Evolutionary conservation across 208 protist genomes (phyloP), one percentile per base, ranked within the genome.

Genomic region (Crithidia expoeki): DNA sequence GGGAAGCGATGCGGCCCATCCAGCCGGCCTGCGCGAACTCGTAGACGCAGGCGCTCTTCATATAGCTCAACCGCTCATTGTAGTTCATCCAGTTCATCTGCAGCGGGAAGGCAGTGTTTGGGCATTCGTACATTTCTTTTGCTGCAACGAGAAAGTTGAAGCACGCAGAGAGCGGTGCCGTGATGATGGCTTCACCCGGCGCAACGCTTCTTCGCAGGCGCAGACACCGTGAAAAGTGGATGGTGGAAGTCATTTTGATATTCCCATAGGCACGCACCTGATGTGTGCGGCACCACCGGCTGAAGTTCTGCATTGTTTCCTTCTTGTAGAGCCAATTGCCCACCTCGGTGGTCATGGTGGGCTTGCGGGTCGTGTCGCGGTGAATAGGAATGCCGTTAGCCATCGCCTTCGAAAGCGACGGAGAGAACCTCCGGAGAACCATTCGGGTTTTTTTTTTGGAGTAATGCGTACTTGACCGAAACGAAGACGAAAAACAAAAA

Each of bases 21-120:
- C 91, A 96, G 4, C 88, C 91, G 0, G 88, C 84, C 49, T 68
- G 75, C 2, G 85, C 84, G 36, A 96, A 66, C 75, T 96, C 91
- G 58, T 76, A 79, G 40, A 66, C 72, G 42, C 64, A 75, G 46
- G 80, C 77, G 44, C 82, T 85, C 55, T 58, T 63, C 53, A 96
- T 70, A 74, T 81, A 94, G 9, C 56, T 65, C 40, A 92, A 59
- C 19, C 80, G 72, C 46, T 94, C 74, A 56, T 92, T 84, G 78
- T 94, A 94, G 67, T 96, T 96, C 81, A 93, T 91, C 88, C 91
- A 96, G 71, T 93, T 90, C 52, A 96, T 63, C 69, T 84, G 82
- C 11, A 94, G 62, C 36, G 91, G 91, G 50, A 96, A 96, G 17
- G 72, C 52, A 0, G 53, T 69, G 49, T 23, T 61, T 7, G 64